phyloP scores from a whole-genome alignment of 306 rosid species.

The Quercus agrifolia region DNA sequence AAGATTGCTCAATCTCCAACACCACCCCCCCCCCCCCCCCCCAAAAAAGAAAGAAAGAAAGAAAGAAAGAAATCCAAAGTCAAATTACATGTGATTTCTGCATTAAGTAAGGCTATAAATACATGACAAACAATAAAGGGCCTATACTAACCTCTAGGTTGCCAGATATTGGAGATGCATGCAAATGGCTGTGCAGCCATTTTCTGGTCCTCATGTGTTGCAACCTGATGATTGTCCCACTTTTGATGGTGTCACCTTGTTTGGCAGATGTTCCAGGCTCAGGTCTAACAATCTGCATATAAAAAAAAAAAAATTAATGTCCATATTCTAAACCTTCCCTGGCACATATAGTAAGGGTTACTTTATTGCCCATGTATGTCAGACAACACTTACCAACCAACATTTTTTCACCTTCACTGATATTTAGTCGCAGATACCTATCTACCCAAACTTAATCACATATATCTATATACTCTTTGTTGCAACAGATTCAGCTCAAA shows the following conservation, averaged over 20 bases:
- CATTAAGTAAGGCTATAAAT: not conserved
- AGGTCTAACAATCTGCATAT: constrained; percentile 76
- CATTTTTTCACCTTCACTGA: not conserved
- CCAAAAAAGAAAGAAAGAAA: too few relatives aligned
- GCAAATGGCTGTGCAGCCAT: constrained; percentile 99
- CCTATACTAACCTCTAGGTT: constrained; percentile 69
- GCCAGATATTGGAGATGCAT: constrained; percentile 89
- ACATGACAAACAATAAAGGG: not conserved
- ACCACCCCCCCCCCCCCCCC: too few relatives aligned
- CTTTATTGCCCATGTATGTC: not conserved
- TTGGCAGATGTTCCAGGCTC: constrained; percentile 60
- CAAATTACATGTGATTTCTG: not conserved
- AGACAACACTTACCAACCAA: not conserved
- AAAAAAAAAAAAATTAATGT: not conserved
- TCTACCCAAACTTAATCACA: not conserved
- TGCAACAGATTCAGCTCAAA: not conserved
- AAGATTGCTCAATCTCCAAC: not conserved
- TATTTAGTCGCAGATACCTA: not conserved
- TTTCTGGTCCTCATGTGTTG: constrained; percentile 97
- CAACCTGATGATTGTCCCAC: constrained; percentile 81
- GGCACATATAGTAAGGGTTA: not conserved
- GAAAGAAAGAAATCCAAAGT: not conserved
- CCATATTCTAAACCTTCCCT: not conserved
- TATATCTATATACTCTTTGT: not conserved
- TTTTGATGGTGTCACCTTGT: constrained; percentile 80